Evolutionary conservation across 1,284 basidiomycete species (phyloP), one percentile per base, ranked within the genome.

Genomic region (Moesziomyces aphidis): DNA sequence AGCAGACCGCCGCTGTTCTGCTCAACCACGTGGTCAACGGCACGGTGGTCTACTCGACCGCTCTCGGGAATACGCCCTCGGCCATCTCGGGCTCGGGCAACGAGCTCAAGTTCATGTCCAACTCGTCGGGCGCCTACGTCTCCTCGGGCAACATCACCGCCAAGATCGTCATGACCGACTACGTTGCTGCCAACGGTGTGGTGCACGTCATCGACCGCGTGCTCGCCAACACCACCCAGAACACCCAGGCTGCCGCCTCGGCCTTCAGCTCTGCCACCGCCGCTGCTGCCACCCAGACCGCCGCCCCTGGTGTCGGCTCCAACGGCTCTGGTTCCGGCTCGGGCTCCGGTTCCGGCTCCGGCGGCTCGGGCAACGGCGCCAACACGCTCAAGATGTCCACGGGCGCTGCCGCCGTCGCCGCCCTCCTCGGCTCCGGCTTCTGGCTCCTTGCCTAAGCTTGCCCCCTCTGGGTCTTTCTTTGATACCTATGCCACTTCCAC

Each of bases 141-240:
- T 87, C 85, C 23, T 87, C 85, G 13, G 88, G 88, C 28, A 88
- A 88, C 49, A 85, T 87, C 10, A 88, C 87, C 19, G 90, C 90
- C 10, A 85, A 85, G 70, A 89, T 93, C 77, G 80, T 91, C 24
- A 86, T 87, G 56, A 85, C 89, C 24, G 91, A 93, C 81, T 87
- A 92, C 9, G 86, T 93, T 73, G 85, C 89, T 26, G 82, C 87
- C 31, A 93, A 93, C 76, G 92, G 92, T 62, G 92, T 93, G 24
- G 80, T 92, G 8, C 91, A 93, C 82, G 84, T 85, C 53, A 89
- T 93, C 69, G 88, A 92, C 81, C 75, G 83, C 3, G 90, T 92
- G 13, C 86, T 93, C 50, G 64, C 90, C 51, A 89, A 91, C 84
- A 87, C 87, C 4, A 81, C 86, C 17, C 82, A 80, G 17, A 86